Evolutionary conservation across 73 alveolate genomes (phyloP).

Genomic region (Effrenium voratum): DNA sequence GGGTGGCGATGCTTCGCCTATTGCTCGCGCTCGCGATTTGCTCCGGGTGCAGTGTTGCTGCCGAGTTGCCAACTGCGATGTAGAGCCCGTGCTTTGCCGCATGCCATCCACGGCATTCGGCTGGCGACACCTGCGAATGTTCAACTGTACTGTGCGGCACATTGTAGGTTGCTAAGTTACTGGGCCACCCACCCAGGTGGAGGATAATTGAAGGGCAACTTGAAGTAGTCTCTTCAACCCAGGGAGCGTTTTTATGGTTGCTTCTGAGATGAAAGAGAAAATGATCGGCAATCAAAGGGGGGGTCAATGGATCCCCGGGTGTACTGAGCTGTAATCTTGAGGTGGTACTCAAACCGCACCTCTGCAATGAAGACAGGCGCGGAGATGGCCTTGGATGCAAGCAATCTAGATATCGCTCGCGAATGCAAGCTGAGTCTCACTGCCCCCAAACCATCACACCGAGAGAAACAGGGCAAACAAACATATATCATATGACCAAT

Average conservation of each 20-base stretch:
- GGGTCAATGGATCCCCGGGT: too few species aligned
- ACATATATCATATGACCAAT: too few species aligned
- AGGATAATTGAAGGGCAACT: too few species aligned
- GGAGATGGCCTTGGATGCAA: conserved; percentile 47
- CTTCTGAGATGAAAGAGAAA: too few species aligned
- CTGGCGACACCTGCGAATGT: conserved; percentile 36
- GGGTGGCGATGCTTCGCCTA: background rate
- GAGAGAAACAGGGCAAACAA: background rate
- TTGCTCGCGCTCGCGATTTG: background rate
- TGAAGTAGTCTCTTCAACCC: too few species aligned
- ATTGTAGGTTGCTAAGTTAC: too few species aligned
- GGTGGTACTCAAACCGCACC: background rate
- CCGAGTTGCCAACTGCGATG: conserved; percentile 57
- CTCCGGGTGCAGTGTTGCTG: background rate
- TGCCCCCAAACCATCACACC: background rate
- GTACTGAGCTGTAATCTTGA: too few species aligned
- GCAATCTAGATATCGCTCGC: background rate
- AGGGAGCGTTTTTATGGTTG: too few species aligned
- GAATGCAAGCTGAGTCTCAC: background rate
- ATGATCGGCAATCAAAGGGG: too few species aligned
- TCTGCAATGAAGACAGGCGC: conserved; percentile 92
- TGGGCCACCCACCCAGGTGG: too few species aligned
- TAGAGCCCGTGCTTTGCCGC: conserved; percentile 78
- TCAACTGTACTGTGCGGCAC: too few species aligned
- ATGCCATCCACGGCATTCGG: conserved; percentile 65